A percentile compares a stretch with the other conserved stretches of the same genome.
Evolutionary conservation across 2,329 filamentous ascomycete species (phyloP).

Genomic region (Podosphaera aphanis): DNA sequence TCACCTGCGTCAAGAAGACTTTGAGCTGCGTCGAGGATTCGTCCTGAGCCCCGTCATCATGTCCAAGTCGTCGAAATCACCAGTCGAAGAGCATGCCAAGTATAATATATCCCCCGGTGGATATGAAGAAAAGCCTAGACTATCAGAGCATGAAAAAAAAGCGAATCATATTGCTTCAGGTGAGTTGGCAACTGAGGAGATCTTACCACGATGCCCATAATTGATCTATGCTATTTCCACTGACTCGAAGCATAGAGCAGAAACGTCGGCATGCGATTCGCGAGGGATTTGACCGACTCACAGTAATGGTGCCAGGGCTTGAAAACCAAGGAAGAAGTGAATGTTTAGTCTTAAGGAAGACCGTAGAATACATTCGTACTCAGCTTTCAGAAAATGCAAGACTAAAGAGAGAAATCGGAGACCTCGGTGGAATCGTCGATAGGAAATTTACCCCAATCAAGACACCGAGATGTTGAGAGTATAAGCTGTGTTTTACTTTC

Average conservation of each 20-base stretch:
- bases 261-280: conserved; percentile 29
- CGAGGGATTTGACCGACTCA: conserved; percentile 44
- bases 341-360: conserved; percentile 38
- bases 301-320: conserved; percentile 43
- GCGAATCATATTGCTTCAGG: conserved; percentile 46
- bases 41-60: too few species aligned
- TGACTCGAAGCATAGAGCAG: conserved; percentile 20
- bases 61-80: too few species aligned
- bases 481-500: too few species aligned
- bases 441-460: conserved; percentile 3
- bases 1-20: too few species aligned
- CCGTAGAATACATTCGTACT: conserved; percentile 28
- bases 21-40: too few species aligned
- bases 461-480: too few species aligned
- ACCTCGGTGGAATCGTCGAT: conserved; percentile 24
- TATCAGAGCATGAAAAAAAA: conserved; percentile 49
- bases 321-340: conserved; percentile 47
- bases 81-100: too few species aligned
- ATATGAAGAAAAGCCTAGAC: conserved; percentile 31
- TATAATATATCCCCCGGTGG: conserved; percentile 7
- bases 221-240: not conserved
- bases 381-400: conserved; percentile 26
- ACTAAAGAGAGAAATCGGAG: conserved; percentile 26
- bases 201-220: not conserved
- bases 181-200: conserved; percentile 4